phyloP scores from a whole-genome alignment of 1,139 yeast genomes.

The Zygosaccharomyces pseudobailii region DNA sequence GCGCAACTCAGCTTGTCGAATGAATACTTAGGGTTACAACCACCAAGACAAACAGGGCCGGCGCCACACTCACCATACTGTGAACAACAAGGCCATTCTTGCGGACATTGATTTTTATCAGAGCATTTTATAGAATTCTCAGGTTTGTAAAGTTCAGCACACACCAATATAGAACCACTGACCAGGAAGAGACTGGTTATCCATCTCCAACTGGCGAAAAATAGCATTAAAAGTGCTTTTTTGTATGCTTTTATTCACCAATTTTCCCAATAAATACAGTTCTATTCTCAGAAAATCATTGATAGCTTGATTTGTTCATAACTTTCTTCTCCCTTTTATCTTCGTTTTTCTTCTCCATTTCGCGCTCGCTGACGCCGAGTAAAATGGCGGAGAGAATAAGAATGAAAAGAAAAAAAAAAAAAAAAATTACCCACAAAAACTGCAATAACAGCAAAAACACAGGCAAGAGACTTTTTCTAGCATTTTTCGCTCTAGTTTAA shows the following conservation, averaged over 20 bases:
- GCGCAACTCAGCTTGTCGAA: constrained; percentile 60
- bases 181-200: neutral
- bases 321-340: neutral
- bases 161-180: neutral
- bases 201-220: neutral
- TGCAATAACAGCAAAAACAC: neutral
- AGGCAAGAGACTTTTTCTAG: neutral
- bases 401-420: no score
- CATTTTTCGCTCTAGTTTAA: neutral
- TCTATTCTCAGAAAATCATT: neutral
- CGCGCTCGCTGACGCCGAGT: constrained; percentile 6
- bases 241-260: no score
- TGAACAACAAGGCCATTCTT: constrained; percentile 72
- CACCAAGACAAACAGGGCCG: constrained; percentile 75
- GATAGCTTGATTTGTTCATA: neutral
- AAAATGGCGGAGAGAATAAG: neutral
- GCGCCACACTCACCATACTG: constrained; percentile 83
- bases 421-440: constrained; percentile 3
- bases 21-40: constrained; percentile 70
- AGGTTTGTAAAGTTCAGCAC: constrained; percentile 22
- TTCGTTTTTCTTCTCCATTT: neutral
- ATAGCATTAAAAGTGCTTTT: neutral
- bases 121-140: constrained; percentile 42
- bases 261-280: neutral
- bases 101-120: constrained; percentile 55